Evolutionary conservation across 805 yeast species (phyloP), one percentile per base, ranked within the genome.

Genomic region (Debaryomyces hansenii): DNA sequence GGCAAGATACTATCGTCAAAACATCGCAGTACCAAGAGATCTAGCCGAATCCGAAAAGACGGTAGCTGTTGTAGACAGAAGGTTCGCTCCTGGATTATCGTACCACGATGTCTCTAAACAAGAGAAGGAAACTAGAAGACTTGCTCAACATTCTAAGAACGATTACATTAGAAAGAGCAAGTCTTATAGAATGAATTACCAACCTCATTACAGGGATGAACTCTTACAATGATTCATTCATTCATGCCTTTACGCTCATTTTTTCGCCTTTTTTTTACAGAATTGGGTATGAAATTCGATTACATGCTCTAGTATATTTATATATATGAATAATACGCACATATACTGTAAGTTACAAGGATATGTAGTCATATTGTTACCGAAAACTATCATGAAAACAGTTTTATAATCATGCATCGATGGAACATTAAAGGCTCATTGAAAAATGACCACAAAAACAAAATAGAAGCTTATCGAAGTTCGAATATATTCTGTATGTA

Each of bases 1-100:
- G 57, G 78, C 80, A 42, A 74, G 92, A 50, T 83, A 81, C 60
- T 83, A 83, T 65, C 83, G 86, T 59, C 96, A 87, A 65, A 80
- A 80, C 51, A 42, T 58, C 27, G 54, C 60, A 1, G 43, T 52
- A 7, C 55, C 62, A 4, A 42, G 56, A 9, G 64, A 58, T n/a
- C 2, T 37, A 5, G 70, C 74, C 20, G 92, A 87, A 35, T 84
- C 90, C 21, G 83, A 80, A 57, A 81, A 83, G 37, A 85, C 96
- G 0, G 84, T 90, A 33, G 79, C 88, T 20, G 82, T 89, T 4
- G 89, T 85, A 5, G 96, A 91, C 56, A 75, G 85, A 46, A 74
- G 76, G 33, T 62, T 57, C 44, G 69, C 75, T 1, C 69, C 75
- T 0, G 77, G 77, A 2, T 50, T 71, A 21, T 59, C 66, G 1